Conservation (phyloP, 371 early-diverging fungal species). For the Mortierella sp. region DNA sequence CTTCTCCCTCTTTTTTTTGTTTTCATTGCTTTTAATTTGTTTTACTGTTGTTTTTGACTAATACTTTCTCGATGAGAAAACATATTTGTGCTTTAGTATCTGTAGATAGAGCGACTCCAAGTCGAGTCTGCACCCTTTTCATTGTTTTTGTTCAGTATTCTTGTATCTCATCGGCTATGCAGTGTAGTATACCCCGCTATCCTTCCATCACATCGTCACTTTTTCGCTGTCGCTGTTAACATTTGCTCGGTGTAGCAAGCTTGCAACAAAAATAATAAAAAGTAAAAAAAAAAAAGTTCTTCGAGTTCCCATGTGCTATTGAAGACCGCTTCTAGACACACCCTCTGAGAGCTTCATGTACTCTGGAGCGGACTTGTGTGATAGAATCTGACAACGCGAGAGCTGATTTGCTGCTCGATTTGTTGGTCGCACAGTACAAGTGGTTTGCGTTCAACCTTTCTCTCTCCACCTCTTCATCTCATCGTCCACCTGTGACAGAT, state of each 20-base stretch:
- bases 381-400: too few species aligned
- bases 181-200: conserved; percentile 9
- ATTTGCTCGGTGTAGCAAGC: conserved; percentile 2
- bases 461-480: neutral
- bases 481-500: neutral
- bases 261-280: neutral
- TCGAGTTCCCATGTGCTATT: too few species aligned
- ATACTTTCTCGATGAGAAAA: neutral
- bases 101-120: conserved; percentile 13
- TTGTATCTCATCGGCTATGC: neutral
- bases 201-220: neutral
- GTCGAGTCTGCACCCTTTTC: neutral
- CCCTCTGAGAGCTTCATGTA: too few species aligned
- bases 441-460: neutral
- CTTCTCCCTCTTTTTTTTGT: neutral
- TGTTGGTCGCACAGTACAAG: neutral
- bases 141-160: conserved; percentile 1
- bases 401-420: neutral
- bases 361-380: too few species aligned
- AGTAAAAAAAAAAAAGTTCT: neutral
- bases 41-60: conserved; percentile 2
- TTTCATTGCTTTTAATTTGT: neutral
- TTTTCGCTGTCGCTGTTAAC: conserved; percentile 1
- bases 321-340: too few species aligned
- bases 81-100: neutral